A percentile compares a stretch with the other conserved stretches of the same genome.
Conservation (phyloP, 2,329 filamentous ascomycete species). For the Endoconidiophora laricicola region DNA sequence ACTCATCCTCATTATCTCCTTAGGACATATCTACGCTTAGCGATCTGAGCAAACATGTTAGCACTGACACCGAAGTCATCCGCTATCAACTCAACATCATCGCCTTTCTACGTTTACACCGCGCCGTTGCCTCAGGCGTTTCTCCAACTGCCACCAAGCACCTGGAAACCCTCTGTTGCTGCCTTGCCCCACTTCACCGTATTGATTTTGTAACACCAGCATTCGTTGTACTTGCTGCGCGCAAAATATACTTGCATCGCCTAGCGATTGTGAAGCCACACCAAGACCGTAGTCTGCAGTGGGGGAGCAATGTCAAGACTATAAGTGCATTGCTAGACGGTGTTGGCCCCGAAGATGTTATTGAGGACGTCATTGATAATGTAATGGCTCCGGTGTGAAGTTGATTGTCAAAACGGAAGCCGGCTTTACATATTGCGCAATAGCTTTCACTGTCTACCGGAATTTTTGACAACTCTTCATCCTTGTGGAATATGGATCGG, state of each 20-base stretch:
- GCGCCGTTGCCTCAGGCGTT: slow-evolving; percentile 64
- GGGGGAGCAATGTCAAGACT: slow-evolving; percentile 64
- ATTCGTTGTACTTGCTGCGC: slow-evolving; percentile 63
- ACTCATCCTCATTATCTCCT: slow-evolving; percentile 14
- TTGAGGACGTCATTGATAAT: slow-evolving; percentile 45
- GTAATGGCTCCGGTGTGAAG: slow-evolving; percentile 32
- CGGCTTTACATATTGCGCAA: background rate
- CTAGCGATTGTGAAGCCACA: slow-evolving; percentile 52
- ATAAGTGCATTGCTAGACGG: slow-evolving; percentile 50
- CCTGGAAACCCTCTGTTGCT: slow-evolving; percentile 51
- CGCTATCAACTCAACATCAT: slow-evolving; percentile 80
- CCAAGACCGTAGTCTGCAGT: slow-evolving; percentile 77
- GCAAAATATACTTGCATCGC: slow-evolving; percentile 78
- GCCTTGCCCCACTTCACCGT: slow-evolving; percentile 66
- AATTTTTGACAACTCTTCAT: background rate
- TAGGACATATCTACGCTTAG: slow-evolving; percentile 44
- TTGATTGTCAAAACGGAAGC: too few species aligned
- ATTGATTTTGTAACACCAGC: slow-evolving; percentile 71
- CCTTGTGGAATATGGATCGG: background rate
- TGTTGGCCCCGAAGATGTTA: slow-evolving; percentile 42
- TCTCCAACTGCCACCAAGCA: slow-evolving; percentile 65
- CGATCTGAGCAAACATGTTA: slow-evolving; percentile 38
- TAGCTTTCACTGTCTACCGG: background rate
- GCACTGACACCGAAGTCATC: slow-evolving; percentile 57
- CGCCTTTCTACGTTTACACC: slow-evolving; percentile 73